phyloP scores from a whole-genome alignment of 2,329 filamentous ascomycete species.

The Fusarium sp. region DNA sequence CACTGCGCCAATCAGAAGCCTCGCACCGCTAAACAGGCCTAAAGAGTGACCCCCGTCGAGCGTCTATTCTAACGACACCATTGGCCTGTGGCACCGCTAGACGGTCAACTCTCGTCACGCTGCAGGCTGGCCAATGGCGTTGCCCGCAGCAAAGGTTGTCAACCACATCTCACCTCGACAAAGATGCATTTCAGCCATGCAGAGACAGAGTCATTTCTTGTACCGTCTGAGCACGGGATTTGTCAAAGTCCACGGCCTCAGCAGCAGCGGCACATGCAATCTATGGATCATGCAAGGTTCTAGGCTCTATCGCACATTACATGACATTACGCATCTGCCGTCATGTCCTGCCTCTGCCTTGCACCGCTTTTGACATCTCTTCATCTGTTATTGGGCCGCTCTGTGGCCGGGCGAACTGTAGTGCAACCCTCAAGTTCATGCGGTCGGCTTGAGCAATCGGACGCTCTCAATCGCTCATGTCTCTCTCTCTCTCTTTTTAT shows the following conservation, averaged over 20 bases:
- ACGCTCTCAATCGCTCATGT: conserved; percentile 18
- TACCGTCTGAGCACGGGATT: no score
- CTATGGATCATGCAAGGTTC: conserved; percentile 42
- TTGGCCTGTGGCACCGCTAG: conserved; percentile 45
- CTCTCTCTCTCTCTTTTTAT: neutral
- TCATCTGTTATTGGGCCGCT: conserved; percentile 21
- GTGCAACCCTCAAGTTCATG: conserved; percentile 41
- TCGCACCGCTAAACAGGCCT: conserved; percentile 29
- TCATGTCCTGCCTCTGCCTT: conserved; percentile 35
- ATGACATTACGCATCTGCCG: conserved; percentile 30
- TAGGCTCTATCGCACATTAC: conserved; percentile 30
- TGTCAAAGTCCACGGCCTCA: no score
- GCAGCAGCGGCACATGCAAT: conserved; percentile 23
- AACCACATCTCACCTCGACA: conserved; percentile 25
- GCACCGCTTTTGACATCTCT: conserved; percentile 20
- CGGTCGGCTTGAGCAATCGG: conserved; percentile 21
- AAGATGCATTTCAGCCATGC: conserved; percentile 39
- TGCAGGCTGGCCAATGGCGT: conserved; percentile 43
- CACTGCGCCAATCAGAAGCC: conserved; percentile 28
- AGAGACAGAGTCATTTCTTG: conserved; percentile 17
- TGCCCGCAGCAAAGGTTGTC: conserved; percentile 1
- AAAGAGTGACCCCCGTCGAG: conserved; percentile 21
- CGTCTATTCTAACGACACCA: conserved; percentile 44
- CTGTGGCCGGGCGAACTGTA: conserved; percentile 27
- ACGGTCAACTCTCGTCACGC: conserved; percentile 41